Percentiles rank a stretch among this genome's conserved stretches.
Evolutionary conservation across 805 yeast genomes (phyloP).

Genomic region (Cyberlindnera sargentensis): DNA sequence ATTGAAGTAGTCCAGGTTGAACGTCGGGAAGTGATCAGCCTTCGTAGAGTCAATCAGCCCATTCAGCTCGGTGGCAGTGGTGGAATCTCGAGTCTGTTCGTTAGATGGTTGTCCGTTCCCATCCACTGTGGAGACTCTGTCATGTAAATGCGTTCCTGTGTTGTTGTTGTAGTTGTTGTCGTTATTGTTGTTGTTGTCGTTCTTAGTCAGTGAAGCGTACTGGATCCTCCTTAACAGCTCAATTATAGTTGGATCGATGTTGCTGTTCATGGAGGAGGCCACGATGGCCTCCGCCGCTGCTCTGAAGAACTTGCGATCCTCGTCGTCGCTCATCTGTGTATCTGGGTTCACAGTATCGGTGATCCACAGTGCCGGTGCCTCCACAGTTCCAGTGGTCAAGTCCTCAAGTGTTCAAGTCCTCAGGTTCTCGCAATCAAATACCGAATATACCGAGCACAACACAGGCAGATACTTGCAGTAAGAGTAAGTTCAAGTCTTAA

Average conservation of each 20-base stretch:
- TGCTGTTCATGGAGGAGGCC: slow-evolving; percentile 39
- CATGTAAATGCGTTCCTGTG: too few relatives aligned
- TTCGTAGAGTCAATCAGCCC: slow-evolving; percentile 12
- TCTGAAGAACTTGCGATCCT: slow-evolving; percentile 48
- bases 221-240: slow-evolving; percentile 53
- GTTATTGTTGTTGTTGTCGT: slow-evolving; percentile 1
- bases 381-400: too few relatives aligned
- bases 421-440: too few relatives aligned
- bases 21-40: slow-evolving; percentile 20
- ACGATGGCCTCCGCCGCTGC: slow-evolving; percentile 58
- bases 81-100: background rate
- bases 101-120: too few relatives aligned
- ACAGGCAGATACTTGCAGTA: background rate
- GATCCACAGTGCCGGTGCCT: background rate
- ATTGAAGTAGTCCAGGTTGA: slow-evolving; percentile 23
- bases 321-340: slow-evolving; percentile 23
- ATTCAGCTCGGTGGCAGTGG: background rate
- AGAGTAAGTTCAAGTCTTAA: background rate
- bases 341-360: background rate
- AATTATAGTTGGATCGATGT: slow-evolving; percentile 57
- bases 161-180: background rate
- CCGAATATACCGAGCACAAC: background rate
- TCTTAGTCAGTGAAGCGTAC: slow-evolving; percentile 31
- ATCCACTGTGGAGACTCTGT: too few relatives aligned
- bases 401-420: too few relatives aligned